A percentile compares a stretch with the other conserved stretches of the same genome.
Evolutionary conservation across 2,329 filamentous ascomycete species (phyloP).

Genomic region (Penicillium hordei): DNA sequence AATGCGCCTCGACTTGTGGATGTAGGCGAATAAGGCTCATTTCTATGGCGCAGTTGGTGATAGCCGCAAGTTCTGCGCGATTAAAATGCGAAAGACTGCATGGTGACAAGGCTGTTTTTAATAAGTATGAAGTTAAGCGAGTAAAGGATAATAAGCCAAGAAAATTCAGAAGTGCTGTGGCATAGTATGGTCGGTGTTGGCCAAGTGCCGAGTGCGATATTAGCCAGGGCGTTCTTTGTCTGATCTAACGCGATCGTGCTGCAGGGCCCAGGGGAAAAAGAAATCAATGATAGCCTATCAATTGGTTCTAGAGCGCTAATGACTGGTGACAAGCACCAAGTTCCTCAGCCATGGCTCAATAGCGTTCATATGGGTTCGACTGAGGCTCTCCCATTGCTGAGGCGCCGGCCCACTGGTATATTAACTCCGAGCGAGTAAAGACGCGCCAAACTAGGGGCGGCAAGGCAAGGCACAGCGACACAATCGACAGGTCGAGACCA

Average conservation of each 20-base stretch:
- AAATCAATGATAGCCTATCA: slow-evolving; percentile 21
- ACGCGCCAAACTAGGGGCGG: slow-evolving; percentile 25
- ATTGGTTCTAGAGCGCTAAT: slow-evolving; percentile 11
- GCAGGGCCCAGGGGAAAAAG: not conserved
- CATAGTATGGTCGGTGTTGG: not conserved
- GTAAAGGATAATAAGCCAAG: not conserved
- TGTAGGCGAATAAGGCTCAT: slow-evolving; percentile 9
- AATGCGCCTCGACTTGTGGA: not conserved
- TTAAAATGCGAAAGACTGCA: slow-evolving; percentile 4
- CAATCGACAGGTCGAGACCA: slow-evolving; percentile 18
- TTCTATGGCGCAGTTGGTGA: slow-evolving; percentile 33
- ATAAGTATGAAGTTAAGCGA: not conserved
- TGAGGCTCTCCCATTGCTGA: slow-evolving; percentile 13
- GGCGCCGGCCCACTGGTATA: slow-evolving; percentile 13
- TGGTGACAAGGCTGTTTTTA: slow-evolving; percentile 9
- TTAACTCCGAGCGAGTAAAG: slow-evolving; percentile 17
- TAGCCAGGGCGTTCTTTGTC: not conserved
- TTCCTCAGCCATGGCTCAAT: slow-evolving; percentile 3
- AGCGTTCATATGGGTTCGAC: not conserved
- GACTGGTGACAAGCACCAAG: slow-evolving; percentile 9
- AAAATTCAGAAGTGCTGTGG: not conserved
- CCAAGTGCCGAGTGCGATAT: slow-evolving; percentile 8
- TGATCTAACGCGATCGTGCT: slow-evolving; percentile 7
- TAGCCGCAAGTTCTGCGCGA: slow-evolving; percentile 17
- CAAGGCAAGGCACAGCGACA: slow-evolving; percentile 27